phyloP scores from a whole-genome alignment of 108 stramenopile genomes.

The Discostella stelligeroides region DNA sequence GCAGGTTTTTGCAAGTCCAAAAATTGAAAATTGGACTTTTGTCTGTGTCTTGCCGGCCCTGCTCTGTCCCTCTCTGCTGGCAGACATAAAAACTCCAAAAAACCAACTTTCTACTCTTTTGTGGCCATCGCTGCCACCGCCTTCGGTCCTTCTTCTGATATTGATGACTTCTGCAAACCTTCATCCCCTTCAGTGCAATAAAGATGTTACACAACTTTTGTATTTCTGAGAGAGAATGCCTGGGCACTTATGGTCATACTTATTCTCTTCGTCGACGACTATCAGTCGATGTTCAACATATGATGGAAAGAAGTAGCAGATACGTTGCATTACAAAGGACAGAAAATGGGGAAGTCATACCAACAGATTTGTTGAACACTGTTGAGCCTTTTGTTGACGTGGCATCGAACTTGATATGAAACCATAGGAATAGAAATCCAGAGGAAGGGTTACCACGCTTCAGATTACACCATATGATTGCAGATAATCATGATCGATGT shows the following conservation, averaged over 20 bases:
- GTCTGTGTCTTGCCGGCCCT: background rate
- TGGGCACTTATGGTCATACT: too few relatives aligned
- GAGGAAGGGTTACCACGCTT: too few relatives aligned
- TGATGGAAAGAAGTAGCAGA: background rate
- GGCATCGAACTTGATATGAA: too few relatives aligned
- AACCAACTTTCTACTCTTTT: background rate
- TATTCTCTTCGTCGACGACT: background rate
- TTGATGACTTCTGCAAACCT: background rate
- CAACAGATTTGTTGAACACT: too few relatives aligned
- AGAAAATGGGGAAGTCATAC: too few relatives aligned
- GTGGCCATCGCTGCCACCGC: too few relatives aligned
- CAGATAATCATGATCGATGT: background rate
- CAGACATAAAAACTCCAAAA: too few relatives aligned
- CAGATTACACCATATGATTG: background rate
- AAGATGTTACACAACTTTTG: slow-evolving; percentile 1
- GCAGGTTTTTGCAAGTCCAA: too few relatives aligned
- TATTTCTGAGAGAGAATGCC: background rate
- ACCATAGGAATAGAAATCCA: too few relatives aligned
- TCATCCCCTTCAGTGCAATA: background rate
- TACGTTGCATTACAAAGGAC: too few relatives aligned
- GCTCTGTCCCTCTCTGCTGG: background rate
- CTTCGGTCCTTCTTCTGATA: background rate
- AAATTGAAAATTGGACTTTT: too few relatives aligned
- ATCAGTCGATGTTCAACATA: background rate
- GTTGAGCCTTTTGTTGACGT: too few relatives aligned